phyloP scores from a whole-genome alignment of 305 asterid species.

The Stenogyne calaminthoides region DNA sequence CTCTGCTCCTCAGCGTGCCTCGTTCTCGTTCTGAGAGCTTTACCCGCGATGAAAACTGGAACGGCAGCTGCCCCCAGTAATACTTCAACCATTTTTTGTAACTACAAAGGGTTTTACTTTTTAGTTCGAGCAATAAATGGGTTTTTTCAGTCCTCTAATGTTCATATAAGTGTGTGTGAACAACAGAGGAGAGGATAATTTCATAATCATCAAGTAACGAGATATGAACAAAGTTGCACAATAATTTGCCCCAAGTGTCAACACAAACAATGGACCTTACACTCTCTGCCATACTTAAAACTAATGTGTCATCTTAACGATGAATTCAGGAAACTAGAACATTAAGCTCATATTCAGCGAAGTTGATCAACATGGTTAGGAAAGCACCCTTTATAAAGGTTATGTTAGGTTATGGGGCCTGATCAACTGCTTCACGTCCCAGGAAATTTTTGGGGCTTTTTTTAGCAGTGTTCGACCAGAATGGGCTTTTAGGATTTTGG shows the following conservation, averaged over 20 bases:
- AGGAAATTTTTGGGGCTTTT: too few relatives aligned
- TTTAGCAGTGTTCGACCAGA: too few relatives aligned
- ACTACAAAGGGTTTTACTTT: conserved; percentile 16
- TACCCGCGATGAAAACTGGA: conserved; percentile 77
- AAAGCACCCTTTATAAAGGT: too few relatives aligned
- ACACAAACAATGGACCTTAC: neutral
- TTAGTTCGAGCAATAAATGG: conserved; percentile 4
- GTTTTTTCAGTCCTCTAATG: neutral
- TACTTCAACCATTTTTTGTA: conserved; percentile 65
- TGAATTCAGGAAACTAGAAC: neutral
- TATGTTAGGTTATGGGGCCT: too few relatives aligned
- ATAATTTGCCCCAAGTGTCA: neutral
- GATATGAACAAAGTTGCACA: neutral
- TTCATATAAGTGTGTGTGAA: neutral
- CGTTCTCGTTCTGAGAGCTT: conserved; percentile 69
- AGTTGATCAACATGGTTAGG: neutral
- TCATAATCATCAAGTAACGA: neutral
- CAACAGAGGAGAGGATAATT: neutral
- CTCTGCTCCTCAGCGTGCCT: conserved; percentile 72
- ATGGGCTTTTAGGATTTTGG: too few relatives aligned
- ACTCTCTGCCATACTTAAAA: neutral
- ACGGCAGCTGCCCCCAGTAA: conserved; percentile 70
- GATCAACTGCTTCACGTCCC: too few relatives aligned
- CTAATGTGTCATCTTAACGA: conserved; percentile 5
- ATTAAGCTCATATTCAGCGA: neutral